Evolutionary conservation across 2,329 filamentous ascomycete genomes (phyloP).

Genomic region (Cytospora leucostoma): DNA sequence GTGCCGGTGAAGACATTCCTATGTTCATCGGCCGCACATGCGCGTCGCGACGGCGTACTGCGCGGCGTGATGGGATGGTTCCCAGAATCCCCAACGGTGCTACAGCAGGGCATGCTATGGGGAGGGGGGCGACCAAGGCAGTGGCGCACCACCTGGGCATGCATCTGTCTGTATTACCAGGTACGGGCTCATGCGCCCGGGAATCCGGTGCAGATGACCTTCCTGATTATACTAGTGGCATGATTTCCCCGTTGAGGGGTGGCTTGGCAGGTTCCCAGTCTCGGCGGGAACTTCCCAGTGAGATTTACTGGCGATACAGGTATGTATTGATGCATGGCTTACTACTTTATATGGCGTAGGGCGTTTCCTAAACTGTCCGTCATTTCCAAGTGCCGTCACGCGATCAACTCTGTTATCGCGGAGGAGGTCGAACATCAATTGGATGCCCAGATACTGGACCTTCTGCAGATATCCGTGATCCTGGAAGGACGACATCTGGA

Average conservation of each 20-base stretch:
- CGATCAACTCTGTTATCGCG: background rate
- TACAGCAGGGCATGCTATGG: background rate
- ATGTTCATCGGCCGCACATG: background rate
- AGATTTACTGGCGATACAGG: background rate
- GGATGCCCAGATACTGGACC: background rate
- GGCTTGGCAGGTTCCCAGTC: background rate
- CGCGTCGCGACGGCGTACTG: background rate
- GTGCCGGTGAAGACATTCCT: slow-evolving; percentile 6
- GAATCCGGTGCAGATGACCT: background rate
- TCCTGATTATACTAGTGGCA: slow-evolving; percentile 17
- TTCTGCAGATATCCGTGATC: too few relatives aligned
- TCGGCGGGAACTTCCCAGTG: slow-evolving; percentile 10
- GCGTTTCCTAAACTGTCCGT: background rate
- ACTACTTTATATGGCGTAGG: background rate
- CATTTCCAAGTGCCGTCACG: background rate
- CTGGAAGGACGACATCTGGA: too few relatives aligned
- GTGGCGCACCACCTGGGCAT: slow-evolving; percentile 3
- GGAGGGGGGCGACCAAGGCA: background rate
- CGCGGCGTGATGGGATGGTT: slow-evolving; percentile 8
- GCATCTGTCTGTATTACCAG: slow-evolving; percentile 1
- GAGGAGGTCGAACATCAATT: background rate
- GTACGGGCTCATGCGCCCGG: background rate
- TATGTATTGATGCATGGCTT: background rate
- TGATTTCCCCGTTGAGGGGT: slow-evolving; percentile 5
- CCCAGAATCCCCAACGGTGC: slow-evolving; percentile 10